Evolutionary conservation across 768 basidiomycete genomes (phyloP).

Genomic region (Phylloporus rhodoxanthus): DNA sequence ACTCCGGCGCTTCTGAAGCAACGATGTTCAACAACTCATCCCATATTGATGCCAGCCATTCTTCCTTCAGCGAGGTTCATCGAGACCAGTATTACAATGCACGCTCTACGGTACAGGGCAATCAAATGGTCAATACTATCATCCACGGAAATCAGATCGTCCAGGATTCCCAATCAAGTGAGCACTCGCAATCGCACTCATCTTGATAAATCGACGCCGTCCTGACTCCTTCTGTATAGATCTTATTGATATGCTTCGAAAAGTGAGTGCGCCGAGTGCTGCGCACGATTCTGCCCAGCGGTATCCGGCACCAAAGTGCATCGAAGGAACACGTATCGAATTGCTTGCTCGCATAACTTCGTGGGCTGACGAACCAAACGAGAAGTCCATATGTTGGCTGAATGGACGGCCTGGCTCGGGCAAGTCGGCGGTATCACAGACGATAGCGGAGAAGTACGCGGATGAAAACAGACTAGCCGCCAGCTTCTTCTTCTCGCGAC

Average conservation of each 20-base stretch:
- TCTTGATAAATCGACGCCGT: background rate
- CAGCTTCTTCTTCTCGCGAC: constrained; percentile 34
- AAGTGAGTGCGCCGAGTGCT: constrained; percentile 16
- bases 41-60: constrained; percentile 9
- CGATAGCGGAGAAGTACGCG: constrained; percentile 25
- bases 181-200: background rate
- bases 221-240: constrained; percentile 3
- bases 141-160: constrained; percentile 18
- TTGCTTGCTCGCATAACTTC: constrained; percentile 12
- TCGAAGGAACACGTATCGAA: constrained; percentile 20
- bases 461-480: constrained; percentile 23
- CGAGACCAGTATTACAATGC: constrained; percentile 12
- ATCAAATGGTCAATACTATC: constrained; percentile 13
- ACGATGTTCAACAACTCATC: constrained; percentile 15
- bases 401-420: constrained; percentile 25
- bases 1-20: background rate
- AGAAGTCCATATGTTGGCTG: constrained; percentile 20
- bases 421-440: constrained; percentile 28
- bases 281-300: constrained; percentile 18
- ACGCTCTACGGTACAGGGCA: constrained; percentile 12
- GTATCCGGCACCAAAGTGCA: constrained; percentile 17
- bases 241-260: constrained; percentile 11
- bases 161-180: constrained; percentile 11
- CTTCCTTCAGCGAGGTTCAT: constrained; percentile 15
- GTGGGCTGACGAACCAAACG: constrained; percentile 10